A percentile compares a stretch with the other conserved stretches of the same genome.
These are phyloP conservation scores for Suillus lakei DNA, from an alignment of 768 basidiomycete genomes.

Conservation along the genomic window DNA sequence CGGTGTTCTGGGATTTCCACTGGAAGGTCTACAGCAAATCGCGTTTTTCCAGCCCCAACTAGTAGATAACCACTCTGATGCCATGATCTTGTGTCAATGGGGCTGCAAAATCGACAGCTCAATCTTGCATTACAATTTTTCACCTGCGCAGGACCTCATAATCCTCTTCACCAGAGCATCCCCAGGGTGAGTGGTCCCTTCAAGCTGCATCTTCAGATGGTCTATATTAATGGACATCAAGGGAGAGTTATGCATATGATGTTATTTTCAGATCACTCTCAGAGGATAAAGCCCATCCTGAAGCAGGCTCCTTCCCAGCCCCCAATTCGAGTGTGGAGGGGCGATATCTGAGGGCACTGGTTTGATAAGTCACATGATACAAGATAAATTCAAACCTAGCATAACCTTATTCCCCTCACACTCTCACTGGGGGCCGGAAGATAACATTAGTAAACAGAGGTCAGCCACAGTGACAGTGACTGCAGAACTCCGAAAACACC, in stretches of 20 bases:
- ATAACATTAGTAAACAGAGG: too few species aligned
- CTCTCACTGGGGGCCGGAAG: too few species aligned
- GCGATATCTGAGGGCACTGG: too few species aligned
- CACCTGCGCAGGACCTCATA: not conserved
- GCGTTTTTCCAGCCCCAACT: not conserved
- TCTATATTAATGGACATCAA: not conserved
- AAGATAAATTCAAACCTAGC: too few species aligned
- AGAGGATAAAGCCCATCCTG: slow-evolving; percentile 7
- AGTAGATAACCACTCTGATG: not conserved
- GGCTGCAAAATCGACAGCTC: not conserved
- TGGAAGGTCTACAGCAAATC: too few species aligned
- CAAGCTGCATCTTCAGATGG: not conserved
- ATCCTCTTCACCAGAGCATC: not conserved
- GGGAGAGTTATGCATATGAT: not conserved
- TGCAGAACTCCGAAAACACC: too few species aligned
- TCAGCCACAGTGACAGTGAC: too few species aligned
- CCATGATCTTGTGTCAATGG: not conserved
- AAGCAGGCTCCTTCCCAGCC: too few species aligned
- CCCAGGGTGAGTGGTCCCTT: not conserved
- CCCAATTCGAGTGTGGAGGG: too few species aligned
- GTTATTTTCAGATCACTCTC: not conserved
- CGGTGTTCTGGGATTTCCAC: not conserved
- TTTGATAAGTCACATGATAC: too few species aligned
- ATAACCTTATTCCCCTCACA: too few species aligned
- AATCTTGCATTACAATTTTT: not conserved